Evolutionary conservation across 371 early-diverging fungal genomes (phyloP).

Genomic region (Mortierella sp.): DNA sequence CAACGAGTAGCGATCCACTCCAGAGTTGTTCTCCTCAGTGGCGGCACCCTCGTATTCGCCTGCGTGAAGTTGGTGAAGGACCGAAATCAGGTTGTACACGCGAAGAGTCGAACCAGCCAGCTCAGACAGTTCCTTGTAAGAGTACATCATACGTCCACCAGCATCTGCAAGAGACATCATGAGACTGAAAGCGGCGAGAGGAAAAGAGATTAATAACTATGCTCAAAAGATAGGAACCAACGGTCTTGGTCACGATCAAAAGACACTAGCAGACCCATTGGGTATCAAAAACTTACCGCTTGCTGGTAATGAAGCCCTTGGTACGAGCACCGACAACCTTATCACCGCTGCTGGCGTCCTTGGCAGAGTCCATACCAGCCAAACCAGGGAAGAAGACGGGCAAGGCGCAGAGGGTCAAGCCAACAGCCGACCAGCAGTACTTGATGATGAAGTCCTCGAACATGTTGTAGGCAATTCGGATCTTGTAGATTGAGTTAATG

Average conservation of each 20-base stretch:
- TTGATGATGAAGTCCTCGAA: constrained; percentile 93
- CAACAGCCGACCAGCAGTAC: constrained; percentile 79
- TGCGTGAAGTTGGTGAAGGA: constrained; percentile 68
- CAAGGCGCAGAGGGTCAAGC: constrained; percentile 78
- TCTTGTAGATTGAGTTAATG: constrained; percentile 82
- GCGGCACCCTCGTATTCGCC: constrained; percentile 56
- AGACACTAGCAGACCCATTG: background rate
- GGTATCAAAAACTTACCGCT: constrained; percentile 61
- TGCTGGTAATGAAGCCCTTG: constrained; percentile 91
- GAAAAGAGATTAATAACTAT: background rate
- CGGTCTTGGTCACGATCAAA: background rate
- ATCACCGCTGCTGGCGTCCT: constrained; percentile 52
- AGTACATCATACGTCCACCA: constrained; percentile 92
- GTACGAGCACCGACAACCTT: constrained; percentile 75
- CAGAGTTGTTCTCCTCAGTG: constrained; percentile 9
- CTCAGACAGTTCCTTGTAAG: constrained; percentile 88
- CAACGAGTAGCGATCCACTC: constrained; percentile 56
- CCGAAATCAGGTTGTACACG: constrained; percentile 80
- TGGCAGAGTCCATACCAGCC: constrained; percentile 51
- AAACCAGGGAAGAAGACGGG: constrained; percentile 84
- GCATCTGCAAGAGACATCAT: constrained; percentile 91
- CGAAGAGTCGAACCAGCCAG: constrained; percentile 88
- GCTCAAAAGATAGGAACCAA: background rate
- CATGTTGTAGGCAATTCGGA: constrained; percentile 87
- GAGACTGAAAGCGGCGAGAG: constrained; percentile 51